Base-by-base conservation (phyloP, 768 basidiomycete species). In the Nidularia pulvinata region DNA sequence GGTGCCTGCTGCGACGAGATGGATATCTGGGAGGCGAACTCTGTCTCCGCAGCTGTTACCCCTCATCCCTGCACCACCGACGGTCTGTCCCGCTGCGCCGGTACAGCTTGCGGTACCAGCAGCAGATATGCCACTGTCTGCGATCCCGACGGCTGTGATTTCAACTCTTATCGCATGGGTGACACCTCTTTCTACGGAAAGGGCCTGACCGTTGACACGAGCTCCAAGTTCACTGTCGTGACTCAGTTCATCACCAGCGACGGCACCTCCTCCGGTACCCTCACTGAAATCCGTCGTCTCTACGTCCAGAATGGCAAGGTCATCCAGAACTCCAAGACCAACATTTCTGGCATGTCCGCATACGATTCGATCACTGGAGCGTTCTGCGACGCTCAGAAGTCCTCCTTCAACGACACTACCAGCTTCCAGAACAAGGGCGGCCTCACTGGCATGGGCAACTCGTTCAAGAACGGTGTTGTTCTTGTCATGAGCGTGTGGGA, bases 251-350 rank as follows among this genome's bases (percentile, higher is more conserved):
- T 81, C 61, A 79, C 80, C 55, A 59, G 60, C 59, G 68, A 74
- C 68, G 71, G 74, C 60, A 73, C 78, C 49, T 57, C 76, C 54
- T 65, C 66, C 35, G 81, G 82, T 49, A 69, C 67, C 22, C 79
- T 84, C 63, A 69, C 62, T 47, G 81, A 81, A 65, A 84, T 83
- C 66, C 77, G 78, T 55, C 80, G 80, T 53, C 49, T 83, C 54
- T 82, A 82, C 69, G 80, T 83, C 50, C 82, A 82, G 70, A 70
- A 79, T 58, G 79, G 78, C 55, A 55, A 68, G 37, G 77, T 82
- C 59, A 77, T 81, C 69, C 67, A 69, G 49, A 83, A 83, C 76
- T 76, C 77, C 55, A 67, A 69, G 46, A 65, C 67, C 64, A 78
- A 71, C 68, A 68, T 83, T 64, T 56, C 79, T 43, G 78, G 77